These are phyloP conservation scores for Centella asiatica DNA, from an alignment of 129 eudicot species.

Conservation along the genomic window DNA sequence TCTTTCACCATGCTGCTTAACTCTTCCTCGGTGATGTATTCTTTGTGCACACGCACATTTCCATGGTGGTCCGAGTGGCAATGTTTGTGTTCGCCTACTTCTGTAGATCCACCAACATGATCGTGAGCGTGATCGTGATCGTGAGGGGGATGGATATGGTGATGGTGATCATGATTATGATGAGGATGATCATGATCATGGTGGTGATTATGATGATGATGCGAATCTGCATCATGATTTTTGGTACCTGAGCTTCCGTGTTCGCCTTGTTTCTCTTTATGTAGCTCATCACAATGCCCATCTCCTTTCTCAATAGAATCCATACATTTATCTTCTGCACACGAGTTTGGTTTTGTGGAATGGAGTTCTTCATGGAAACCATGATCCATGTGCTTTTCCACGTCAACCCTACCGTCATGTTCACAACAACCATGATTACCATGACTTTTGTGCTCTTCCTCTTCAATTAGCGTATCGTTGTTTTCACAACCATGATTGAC, in stretches of 20 bases:
- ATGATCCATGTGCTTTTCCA: too few species aligned
- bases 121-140: too few species aligned
- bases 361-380: too few species aligned
- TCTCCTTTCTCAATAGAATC: conserved; percentile 6
- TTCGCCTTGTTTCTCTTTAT: conserved; percentile 13
- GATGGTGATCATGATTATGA: background rate
- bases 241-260: conserved; percentile 1
- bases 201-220: conserved; percentile 21
- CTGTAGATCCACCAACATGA: too few species aligned
- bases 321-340: background rate
- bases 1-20: conserved; percentile 30
- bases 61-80: background rate
- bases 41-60: conserved; percentile 11
- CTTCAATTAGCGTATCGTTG: too few species aligned
- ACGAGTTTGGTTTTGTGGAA: background rate
- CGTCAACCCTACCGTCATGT: too few species aligned
- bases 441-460: too few species aligned
- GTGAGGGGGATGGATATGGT: too few species aligned
- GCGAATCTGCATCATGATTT: conserved; percentile 9
- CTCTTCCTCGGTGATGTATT: conserved; percentile 26
- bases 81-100: too few species aligned
- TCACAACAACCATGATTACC: too few species aligned
- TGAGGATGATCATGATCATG: conserved; percentile 10
- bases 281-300: background rate
- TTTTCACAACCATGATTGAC: too few species aligned